These are phyloP conservation scores for Didymella glomerata DNA, from an alignment of 2,329 filamentous ascomycete species.

Conservation along the genomic window DNA sequence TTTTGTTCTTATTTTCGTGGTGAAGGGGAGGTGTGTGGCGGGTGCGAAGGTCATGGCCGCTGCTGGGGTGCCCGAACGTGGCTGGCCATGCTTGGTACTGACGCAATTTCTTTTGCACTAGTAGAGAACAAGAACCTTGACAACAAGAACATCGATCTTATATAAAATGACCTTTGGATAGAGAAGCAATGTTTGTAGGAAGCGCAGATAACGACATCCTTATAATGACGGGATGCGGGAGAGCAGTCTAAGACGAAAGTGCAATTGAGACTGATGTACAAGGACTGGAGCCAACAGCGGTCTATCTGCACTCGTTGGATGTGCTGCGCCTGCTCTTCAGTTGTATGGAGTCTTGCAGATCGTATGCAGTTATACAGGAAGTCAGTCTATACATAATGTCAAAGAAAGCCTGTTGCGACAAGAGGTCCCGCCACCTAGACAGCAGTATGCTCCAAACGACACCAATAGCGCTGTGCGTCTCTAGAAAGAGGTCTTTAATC, in stretches of 20 bases:
- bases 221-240: too few species aligned
- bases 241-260: too few species aligned
- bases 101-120: neutral
- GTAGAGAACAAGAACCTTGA: too few species aligned
- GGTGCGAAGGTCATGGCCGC: neutral
- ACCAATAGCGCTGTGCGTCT: too few species aligned
- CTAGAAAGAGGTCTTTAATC: too few species aligned
- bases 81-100: neutral
- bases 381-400: neutral
- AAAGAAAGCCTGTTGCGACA: neutral
- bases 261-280: too few species aligned
- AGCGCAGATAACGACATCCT: too few species aligned
- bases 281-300: too few species aligned
- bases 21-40: neutral
- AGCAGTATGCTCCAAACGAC: too few species aligned
- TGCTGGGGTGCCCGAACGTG: neutral
- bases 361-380: neutral
- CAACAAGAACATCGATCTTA: too few species aligned
- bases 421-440: neutral
- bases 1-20: neutral
- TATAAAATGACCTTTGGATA: too few species aligned
- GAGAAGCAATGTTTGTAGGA: too few species aligned
- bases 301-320: constrained; percentile 7
- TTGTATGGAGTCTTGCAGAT: constrained; percentile 1
- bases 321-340: constrained; percentile 3